Percentiles rank a stretch among this genome's conserved stretches.
Conservation (phyloP, 441 rosid species). For the Gossypium davidsonii region DNA sequence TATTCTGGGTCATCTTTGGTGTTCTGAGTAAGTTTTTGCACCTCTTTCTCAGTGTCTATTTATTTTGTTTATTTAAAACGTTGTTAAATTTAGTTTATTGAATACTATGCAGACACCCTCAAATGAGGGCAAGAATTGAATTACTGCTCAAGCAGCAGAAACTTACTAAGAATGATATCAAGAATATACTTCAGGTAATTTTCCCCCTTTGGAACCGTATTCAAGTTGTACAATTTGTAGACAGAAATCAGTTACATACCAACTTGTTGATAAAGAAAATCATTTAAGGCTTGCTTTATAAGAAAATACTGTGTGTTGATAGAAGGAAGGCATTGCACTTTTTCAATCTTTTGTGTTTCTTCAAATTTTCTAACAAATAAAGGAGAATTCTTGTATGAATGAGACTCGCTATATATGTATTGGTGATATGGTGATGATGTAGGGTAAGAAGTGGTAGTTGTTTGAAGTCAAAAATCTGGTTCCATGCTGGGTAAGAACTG, state of each 20-base stretch:
- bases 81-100: neutral
- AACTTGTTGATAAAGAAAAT: neutral
- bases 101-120: conserved; percentile 46
- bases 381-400: neutral
- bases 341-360: neutral
- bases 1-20: conserved; percentile 90
- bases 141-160: conserved; percentile 84
- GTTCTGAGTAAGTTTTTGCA: conserved; percentile 71
- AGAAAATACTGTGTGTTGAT: neutral
- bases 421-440: neutral
- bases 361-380: neutral
- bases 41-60: neutral
- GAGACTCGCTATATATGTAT: neutral
- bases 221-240: conserved; percentile 1
- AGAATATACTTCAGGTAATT: conserved; percentile 77
- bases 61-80: neutral
- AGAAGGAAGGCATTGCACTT: neutral
- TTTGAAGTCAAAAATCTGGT: neutral
- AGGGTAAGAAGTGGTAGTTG: neutral
- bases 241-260: neutral
- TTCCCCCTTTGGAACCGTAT: neutral
- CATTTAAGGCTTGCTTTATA: neutral
- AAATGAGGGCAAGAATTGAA: conserved; percentile 81
- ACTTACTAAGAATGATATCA: conserved; percentile 66
- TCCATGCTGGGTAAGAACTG: neutral